These are phyloP conservation scores for Melanogaster broomeanus DNA, from an alignment of 768 basidiomycete genomes.

Conservation along the genomic window DNA sequence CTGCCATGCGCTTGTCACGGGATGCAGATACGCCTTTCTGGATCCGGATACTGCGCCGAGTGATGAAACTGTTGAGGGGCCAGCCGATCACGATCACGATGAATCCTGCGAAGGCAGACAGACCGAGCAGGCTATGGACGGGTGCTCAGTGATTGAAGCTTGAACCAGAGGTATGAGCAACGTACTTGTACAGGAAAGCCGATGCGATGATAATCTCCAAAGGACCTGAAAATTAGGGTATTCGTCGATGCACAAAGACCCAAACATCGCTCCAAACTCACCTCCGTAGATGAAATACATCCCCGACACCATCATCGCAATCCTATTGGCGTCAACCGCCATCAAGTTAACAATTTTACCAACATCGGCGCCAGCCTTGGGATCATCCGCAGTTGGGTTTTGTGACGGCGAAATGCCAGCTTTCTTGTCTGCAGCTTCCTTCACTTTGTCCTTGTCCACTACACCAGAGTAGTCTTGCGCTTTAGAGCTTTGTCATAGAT, in stretches of 20 bases:
- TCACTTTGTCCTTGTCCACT: slow-evolving; percentile 49
- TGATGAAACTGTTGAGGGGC: slow-evolving; percentile 43
- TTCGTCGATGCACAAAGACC: slow-evolving; percentile 1
- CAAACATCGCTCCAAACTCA: slow-evolving; percentile 23
- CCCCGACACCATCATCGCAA: slow-evolving; percentile 54
- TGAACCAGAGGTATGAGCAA: background rate
- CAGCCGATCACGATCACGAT: slow-evolving; percentile 39
- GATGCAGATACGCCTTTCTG: slow-evolving; percentile 34
- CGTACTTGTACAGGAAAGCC: slow-evolving; percentile 74
- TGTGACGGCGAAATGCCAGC: slow-evolving; percentile 19
- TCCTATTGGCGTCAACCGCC: slow-evolving; percentile 73
- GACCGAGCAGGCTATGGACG: slow-evolving; percentile 54
- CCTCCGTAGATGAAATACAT: slow-evolving; percentile 71
- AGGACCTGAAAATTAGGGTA: slow-evolving; percentile 46
- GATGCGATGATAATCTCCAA: slow-evolving; percentile 77
- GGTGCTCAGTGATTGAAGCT: slow-evolving; percentile 36
- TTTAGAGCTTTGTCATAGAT: slow-evolving; percentile 90
- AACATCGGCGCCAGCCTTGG: slow-evolving; percentile 78
- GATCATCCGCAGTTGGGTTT: slow-evolving; percentile 41
- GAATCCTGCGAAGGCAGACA: slow-evolving; percentile 48
- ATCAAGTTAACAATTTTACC: slow-evolving; percentile 92
- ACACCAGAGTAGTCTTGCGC: slow-evolving; percentile 84
- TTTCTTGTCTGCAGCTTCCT: slow-evolving; percentile 24
- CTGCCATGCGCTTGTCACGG: slow-evolving; percentile 44
- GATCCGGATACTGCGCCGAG: slow-evolving; percentile 39